These are phyloP conservation scores for Triticum timopheevii DNA, from an alignment of 176 grass and related monocot species.

Conservation along the genomic window DNA sequence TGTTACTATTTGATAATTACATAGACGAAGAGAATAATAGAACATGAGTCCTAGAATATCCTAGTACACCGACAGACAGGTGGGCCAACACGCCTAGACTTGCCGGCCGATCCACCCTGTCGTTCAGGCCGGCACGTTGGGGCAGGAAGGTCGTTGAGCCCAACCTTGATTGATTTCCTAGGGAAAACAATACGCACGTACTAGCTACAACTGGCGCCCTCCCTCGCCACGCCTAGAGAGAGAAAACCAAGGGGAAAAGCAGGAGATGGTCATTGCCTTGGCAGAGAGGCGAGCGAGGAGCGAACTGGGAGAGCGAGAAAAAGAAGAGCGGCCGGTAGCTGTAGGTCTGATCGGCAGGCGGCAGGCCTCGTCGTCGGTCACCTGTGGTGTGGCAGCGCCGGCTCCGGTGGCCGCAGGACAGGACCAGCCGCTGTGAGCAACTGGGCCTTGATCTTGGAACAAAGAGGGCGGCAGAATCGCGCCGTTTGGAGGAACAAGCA, in stretches of 20 bases:
- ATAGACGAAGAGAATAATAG: slow-evolving; percentile 36
- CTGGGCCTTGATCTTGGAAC: slow-evolving; percentile 6
- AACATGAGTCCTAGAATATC: slow-evolving; percentile 24
- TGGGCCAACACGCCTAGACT: neutral
- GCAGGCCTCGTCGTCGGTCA: neutral
- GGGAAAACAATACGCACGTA: slow-evolving; percentile 8
- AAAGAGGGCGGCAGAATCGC: neutral
- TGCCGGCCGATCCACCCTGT: slow-evolving; percentile 34
- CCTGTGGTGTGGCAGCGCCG: neutral
- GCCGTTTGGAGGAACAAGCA: neutral
- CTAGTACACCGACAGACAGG: neutral
- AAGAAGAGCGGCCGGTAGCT: neutral
- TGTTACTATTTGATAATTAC: neutral
- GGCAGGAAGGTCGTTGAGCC: slow-evolving; percentile 29
- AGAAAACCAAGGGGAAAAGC: neutral
- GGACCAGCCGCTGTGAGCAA: neutral
- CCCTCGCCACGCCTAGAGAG: slow-evolving; percentile 4
- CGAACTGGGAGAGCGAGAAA: neutral
- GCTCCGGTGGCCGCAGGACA: neutral
- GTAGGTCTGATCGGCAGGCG: neutral
- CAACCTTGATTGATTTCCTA: slow-evolving; percentile 27
- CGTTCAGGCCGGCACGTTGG: slow-evolving; percentile 35
- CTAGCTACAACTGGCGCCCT: neutral
- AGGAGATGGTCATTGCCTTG: neutral
- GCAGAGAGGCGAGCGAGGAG: neutral